Conservation (phyloP, 148 eudicot genomes). For the Rhododendron simsii region DNA sequence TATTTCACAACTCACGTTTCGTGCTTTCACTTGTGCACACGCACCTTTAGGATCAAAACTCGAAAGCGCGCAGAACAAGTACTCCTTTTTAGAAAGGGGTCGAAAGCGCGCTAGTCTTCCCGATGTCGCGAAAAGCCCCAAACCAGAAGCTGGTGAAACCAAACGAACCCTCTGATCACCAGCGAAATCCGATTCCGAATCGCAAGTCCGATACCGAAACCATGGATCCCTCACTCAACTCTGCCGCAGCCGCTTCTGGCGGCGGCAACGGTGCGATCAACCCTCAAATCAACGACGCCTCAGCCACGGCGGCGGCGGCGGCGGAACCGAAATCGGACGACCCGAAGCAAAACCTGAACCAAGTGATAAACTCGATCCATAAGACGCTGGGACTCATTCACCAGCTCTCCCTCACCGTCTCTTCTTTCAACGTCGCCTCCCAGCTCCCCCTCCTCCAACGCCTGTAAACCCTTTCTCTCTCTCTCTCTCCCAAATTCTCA, state of each 20-base stretch:
- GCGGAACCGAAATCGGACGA: slow-evolving; percentile 22
- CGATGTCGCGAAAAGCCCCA: background rate
- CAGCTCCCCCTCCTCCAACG: slow-evolving; percentile 83
- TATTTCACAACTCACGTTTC: too few species aligned
- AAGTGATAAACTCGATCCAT: slow-evolving; percentile 61
- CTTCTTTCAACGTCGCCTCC: slow-evolving; percentile 74
- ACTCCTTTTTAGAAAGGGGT: background rate
- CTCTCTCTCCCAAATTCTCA: background rate
- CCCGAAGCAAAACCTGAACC: slow-evolving; percentile 57
- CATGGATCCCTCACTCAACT: slow-evolving; percentile 34
- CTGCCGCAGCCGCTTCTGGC: background rate
- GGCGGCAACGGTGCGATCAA: slow-evolving; percentile 31
- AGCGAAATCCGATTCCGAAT: background rate
- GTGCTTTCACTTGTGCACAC: background rate
- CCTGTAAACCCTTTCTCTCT: slow-evolving; percentile 28
- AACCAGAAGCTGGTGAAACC: background rate
- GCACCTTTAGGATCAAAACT: too few species aligned
- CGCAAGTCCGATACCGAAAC: background rate
- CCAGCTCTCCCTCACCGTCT: slow-evolving; percentile 81
- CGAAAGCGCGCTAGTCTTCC: background rate
- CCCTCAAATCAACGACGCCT: slow-evolving; percentile 30
- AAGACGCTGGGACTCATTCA: slow-evolving; percentile 75
- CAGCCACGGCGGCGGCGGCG: slow-evolving; percentile 17
- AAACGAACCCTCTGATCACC: background rate
- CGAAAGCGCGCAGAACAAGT: background rate